Conservation (phyloP, 2,329 filamentous ascomycete species). For the Alternaria incomplexa region DNA sequence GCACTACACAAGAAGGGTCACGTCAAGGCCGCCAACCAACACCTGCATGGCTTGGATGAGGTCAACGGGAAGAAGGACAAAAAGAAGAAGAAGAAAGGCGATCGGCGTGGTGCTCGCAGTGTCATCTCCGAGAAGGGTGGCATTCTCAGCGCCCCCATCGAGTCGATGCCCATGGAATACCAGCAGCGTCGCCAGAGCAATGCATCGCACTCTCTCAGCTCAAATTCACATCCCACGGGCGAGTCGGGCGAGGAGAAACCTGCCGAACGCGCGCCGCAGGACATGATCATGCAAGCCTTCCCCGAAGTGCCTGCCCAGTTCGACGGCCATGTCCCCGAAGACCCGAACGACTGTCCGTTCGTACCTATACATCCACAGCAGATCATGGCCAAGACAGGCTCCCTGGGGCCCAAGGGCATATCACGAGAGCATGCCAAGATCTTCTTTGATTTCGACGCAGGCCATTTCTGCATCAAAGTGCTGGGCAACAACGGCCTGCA, state of each 20-base stretch:
- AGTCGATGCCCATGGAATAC: slow-evolving; percentile 42
- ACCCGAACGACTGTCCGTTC: slow-evolving; percentile 67
- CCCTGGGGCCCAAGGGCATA: slow-evolving; percentile 73
- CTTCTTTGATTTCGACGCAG: slow-evolving; percentile 67
- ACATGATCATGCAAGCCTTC: slow-evolving; percentile 45
- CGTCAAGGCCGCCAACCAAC: slow-evolving; percentile 27
- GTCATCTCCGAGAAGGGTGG: slow-evolving; percentile 74
- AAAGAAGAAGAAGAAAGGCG: slow-evolving; percentile 57
- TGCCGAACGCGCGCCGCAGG: slow-evolving; percentile 41
- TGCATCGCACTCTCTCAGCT: slow-evolving; percentile 59
- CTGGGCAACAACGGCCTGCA: slow-evolving; percentile 71
- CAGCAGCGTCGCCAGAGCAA: slow-evolving; percentile 45
- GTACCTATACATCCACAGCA: slow-evolving; percentile 73
- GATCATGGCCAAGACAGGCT: slow-evolving; percentile 48
- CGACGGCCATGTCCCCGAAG: slow-evolving; percentile 62
- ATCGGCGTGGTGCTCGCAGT: slow-evolving; percentile 60
- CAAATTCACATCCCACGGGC: slow-evolving; percentile 51
- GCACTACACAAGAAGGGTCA: slow-evolving; percentile 35
- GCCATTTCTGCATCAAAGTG: slow-evolving; percentile 70
- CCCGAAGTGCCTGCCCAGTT: slow-evolving; percentile 56
- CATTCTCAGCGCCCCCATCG: slow-evolving; percentile 58
- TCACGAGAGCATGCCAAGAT: slow-evolving; percentile 78
- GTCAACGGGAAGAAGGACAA: slow-evolving; percentile 35
- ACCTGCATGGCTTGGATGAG: slow-evolving; percentile 17
- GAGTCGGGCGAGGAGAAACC: slow-evolving; percentile 36